Percentiles rank a stretch among this genome's conserved stretches.
Conservation (phyloP, 225 moss, liverwort and hornwort species). For the Antitrichia curtipendula region DNA sequence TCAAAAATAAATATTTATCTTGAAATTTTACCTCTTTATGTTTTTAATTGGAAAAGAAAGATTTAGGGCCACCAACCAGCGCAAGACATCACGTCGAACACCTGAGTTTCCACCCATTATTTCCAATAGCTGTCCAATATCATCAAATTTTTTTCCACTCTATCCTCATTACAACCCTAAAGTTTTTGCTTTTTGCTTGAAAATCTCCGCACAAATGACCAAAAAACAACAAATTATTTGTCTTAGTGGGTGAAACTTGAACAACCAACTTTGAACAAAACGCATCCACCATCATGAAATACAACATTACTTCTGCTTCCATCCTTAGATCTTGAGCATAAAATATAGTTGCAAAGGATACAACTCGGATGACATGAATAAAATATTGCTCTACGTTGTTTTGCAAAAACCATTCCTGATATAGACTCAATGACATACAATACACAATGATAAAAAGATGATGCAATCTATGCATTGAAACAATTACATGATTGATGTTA, state of each 20-base stretch:
- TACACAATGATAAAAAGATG: neutral
- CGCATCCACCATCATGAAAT: neutral
- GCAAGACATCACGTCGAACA: constrained; percentile 68
- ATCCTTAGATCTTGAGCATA: neutral
- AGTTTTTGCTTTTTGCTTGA: neutral
- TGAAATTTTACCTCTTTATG: constrained; percentile 43
- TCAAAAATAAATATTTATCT: neutral
- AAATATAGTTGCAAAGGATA: neutral
- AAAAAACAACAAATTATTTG: neutral
- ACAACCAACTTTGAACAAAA: neutral
- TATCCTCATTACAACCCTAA: neutral
- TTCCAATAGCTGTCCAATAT: neutral
- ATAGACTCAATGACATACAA: neutral
- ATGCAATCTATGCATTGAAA: neutral
- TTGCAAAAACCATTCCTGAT: neutral
- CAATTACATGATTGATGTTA: neutral
- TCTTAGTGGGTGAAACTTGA: neutral
- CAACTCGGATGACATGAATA: neutral
- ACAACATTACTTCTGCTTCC: neutral
- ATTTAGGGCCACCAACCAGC: constrained; percentile 79
- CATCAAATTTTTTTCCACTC: neutral
- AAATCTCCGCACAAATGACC: neutral
- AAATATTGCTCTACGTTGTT: neutral
- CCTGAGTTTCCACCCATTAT: constrained; percentile 56
- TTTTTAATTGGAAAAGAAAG: constrained; percentile 88